Evolutionary conservation across 1,284 basidiomycete genomes (phyloP), one percentile per base, ranked within the genome.

Genomic region (Austroboletus niveus): DNA sequence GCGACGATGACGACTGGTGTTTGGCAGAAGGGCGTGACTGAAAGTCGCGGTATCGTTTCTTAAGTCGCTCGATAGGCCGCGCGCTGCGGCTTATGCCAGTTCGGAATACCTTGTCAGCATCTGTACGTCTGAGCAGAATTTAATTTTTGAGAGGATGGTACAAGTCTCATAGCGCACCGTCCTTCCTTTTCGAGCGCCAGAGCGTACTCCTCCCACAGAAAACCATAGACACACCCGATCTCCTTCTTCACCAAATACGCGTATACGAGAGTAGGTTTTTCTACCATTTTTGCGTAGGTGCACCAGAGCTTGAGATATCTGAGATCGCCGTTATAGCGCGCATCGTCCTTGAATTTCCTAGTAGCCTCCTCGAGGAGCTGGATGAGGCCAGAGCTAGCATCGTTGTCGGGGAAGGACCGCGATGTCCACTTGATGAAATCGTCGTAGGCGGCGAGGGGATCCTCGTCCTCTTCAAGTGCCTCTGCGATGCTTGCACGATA

Each of bases 231-330:
- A 3, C 82, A 87, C 0, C 92, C 94, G 62, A 96, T 88, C 46
- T 87, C 85, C 49, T 83, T 85, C 42, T 84, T 83, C 52, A 93
- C 75, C 48, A 96, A 72, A 66, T 87, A 88, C 29, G 82, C 75
- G 71, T 88, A 93, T 53, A 93, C 81, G 34, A 73, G 82, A 60
- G 69, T 66, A 4, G 75, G 66, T 56, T 73, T 74, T 57, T 83
- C 77, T 24, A 89, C 78, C 57, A 84, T 79, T 44, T 81, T 79
- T 2, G 91, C 85, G 66, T 94, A 94, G 54, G 87, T 75, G 15
- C 85, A 81, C 94, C 94, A 97, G 31, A 96, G 71, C 68, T 89
- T 90, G 45, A 98, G 78, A 69, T 98, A 97, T 38, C 95, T 81
- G 49, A 90, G 72, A 73, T 98, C 95, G 56, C 87, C 85, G 62